Evolutionary conservation across 2,329 filamentous ascomycete genomes (phyloP).

Genomic region (Ceratocystis ficicola): DNA sequence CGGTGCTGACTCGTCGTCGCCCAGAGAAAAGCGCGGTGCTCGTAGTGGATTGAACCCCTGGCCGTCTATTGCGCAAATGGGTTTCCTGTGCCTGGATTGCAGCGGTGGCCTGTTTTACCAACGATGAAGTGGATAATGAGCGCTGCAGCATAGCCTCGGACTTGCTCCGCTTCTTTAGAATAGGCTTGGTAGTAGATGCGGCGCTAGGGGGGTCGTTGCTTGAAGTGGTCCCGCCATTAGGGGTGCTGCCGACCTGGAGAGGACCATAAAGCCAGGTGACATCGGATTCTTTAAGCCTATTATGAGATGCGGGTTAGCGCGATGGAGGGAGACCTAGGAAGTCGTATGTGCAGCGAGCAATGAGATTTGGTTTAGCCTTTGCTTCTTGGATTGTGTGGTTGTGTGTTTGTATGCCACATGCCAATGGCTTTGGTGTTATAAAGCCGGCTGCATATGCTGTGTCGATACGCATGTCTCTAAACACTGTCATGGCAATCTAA

Average conservation of each 20-base stretch:
- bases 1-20: conserved; percentile 26
- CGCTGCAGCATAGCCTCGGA: conserved; percentile 89
- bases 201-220: conserved; percentile 42
- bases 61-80: conserved; percentile 38
- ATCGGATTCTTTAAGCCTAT: conserved; percentile 89
- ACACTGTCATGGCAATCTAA: not conserved
- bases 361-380: not conserved
- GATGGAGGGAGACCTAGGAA: not conserved
- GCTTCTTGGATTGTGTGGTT: not conserved
- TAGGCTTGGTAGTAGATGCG: conserved; percentile 72
- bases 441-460: not conserved
- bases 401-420: not conserved
- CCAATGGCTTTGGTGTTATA: not conserved
- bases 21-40: conserved; percentile 56
- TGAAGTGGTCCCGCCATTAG: conserved; percentile 36
- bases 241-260: conserved; percentile 58
- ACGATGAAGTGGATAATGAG: conserved; percentile 74
- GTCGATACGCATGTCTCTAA: not conserved
- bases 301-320: not conserved
- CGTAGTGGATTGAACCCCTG: conserved; percentile 35
- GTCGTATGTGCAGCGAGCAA: not conserved
- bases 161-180: conserved; percentile 91
- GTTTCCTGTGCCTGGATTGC: conserved; percentile 73
- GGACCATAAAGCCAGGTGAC: conserved; percentile 97
- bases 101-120: conserved; percentile 79